Conservation (phyloP, 2,329 filamentous ascomycete genomes). For the Raffaelea ambrosiae region DNA sequence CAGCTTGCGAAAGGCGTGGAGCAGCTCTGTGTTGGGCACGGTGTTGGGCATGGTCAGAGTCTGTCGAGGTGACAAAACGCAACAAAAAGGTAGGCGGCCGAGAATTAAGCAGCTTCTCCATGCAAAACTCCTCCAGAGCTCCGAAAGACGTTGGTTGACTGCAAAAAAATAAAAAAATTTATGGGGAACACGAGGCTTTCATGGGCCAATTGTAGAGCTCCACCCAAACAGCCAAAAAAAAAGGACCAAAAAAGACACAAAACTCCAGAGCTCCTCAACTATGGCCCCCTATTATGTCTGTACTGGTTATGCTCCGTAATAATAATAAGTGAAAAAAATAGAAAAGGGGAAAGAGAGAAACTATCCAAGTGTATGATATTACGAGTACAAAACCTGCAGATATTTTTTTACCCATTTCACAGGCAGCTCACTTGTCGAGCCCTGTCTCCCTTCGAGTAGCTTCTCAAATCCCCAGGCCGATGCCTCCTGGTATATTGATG, state of each 20-base stretch:
- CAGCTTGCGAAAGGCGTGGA: constrained; percentile 61
- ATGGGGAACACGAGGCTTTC: not conserved
- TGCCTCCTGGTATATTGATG: too few relatives aligned
- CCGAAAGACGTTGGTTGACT: too few relatives aligned
- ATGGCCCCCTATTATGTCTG: not conserved
- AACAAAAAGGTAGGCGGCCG: not conserved
- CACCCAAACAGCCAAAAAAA: not conserved
- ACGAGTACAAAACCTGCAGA: not conserved
- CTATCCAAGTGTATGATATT: not conserved
- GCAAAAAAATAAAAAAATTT: not conserved
- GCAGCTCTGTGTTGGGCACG: constrained; percentile 29
- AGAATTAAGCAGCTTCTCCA: too few relatives aligned
- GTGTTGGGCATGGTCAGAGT: not conserved
- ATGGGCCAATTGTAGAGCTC: not conserved
- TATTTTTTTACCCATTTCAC: not conserved
- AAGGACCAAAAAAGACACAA: not conserved
- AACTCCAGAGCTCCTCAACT: not conserved
- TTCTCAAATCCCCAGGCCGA: too few relatives aligned
- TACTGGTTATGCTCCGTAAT: not conserved
- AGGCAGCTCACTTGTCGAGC: not conserved
- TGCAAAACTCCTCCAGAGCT: too few relatives aligned
- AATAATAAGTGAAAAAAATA: not conserved
- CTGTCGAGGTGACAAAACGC: not conserved
- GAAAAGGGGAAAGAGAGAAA: constrained; percentile 3
- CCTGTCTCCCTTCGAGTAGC: too few relatives aligned